Percentiles rank a stretch among this genome's conserved stretches.
These are phyloP conservation scores for Anacardium occidentale DNA, from an alignment of 345 rosid species.

Conservation along the genomic window DNA sequence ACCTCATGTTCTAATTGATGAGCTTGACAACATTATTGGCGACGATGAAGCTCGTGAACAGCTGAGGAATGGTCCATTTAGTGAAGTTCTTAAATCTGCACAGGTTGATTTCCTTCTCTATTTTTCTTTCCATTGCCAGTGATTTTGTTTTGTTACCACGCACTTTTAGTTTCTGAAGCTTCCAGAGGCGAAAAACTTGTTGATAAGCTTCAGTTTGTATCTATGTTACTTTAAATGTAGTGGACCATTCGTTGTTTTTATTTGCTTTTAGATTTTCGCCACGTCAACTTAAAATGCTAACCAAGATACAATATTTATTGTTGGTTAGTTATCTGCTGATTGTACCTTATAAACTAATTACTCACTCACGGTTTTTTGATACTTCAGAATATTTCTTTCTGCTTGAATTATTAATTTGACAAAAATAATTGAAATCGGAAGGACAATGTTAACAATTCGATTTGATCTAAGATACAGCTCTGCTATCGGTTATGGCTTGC, in stretches of 20 bases:
- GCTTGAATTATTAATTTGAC: not conserved
- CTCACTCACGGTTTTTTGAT: not conserved
- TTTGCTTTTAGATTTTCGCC: not conserved
- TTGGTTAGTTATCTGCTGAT: not conserved
- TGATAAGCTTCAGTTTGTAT: not conserved
- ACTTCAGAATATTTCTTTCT: not conserved
- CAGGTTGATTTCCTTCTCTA: slow-evolving; percentile 39
- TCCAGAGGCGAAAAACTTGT: not conserved
- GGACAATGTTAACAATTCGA: not conserved
- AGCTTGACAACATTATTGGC: slow-evolving; percentile 56
- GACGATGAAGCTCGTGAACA: slow-evolving; percentile 48
- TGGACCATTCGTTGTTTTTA: not conserved
- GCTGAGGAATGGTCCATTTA: slow-evolving; percentile 68
- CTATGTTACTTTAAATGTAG: not conserved
- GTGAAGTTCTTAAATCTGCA: slow-evolving; percentile 74
- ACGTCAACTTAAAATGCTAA: not conserved
- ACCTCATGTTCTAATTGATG: slow-evolving; percentile 87
- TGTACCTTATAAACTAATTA: not conserved
- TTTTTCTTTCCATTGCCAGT: not conserved
- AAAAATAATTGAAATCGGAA: not conserved
- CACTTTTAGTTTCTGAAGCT: not conserved
- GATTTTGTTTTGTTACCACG: not conserved
- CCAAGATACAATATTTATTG: not conserved
- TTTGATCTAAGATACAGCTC: not conserved
- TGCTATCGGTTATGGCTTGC: not conserved